Base-by-base conservation (phyloP, 495 filamentous ascomycete species). In the Rhizodiscina lignyota region DNA sequence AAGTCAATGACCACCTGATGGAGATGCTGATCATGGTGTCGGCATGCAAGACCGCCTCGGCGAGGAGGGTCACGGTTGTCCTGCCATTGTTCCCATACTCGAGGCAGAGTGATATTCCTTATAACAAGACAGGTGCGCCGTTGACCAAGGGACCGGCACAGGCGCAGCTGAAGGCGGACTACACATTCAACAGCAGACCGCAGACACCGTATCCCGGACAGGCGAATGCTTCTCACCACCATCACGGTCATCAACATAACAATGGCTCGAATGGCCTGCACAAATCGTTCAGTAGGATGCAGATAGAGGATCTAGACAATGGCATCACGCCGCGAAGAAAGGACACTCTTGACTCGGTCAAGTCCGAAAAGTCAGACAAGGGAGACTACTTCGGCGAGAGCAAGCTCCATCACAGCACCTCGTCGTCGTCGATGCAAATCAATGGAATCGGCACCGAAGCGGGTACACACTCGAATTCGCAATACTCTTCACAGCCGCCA, bases 71-170 rank as follows among this genome's bases (percentile, higher is more conserved):
- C 44, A 96, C 86, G 15, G 89, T 81, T 13, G 86, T 97, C 20
- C 72, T 97, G 26, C 89, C 89, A 35, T 70, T 96, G 27, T 97
- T 97, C 59, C 89, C 89, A 0, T 97, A 97, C 56, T 89, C 81
- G 36, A 67, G 91, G 34, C 89, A 97, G 53, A 84, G 80, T 47
- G 91, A 97, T 45, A 68, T 96, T 23, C 87, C 91, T 4, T 97
- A 96, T 59, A 86, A 91, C 56, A 96, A 94, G 59, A 58, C 74
- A 24, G 89, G 89, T 15, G 86, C 91, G 36, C 89, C 89, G 19
- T 63, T 93, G 24, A 71, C 74, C 32, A 83, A 79, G 58, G 62
- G 74, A 10, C 64, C 74, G 10, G 53, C 58, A 34, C 30, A 45
- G 28, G 44, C 59, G 32, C 60, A 69, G 24, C 58, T 54, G 26